Percentiles rank a stretch among this genome's conserved stretches.
phyloP scores from a whole-genome alignment of 2,329 filamentous ascomycete species.

The Diplocarpon mali region DNA sequence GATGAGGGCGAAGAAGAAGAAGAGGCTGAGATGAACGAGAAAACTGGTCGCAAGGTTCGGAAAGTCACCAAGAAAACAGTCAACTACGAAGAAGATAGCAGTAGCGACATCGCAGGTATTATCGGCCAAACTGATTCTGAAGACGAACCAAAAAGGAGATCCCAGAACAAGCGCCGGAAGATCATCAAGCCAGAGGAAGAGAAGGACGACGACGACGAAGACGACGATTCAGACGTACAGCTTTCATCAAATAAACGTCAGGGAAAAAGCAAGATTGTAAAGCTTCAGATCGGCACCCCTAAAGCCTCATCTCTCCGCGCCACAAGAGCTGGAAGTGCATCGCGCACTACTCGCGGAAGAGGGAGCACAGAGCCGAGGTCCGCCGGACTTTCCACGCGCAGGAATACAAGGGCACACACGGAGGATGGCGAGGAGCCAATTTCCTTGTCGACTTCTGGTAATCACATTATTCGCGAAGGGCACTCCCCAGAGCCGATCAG shows the following conservation, averaged over 20 bases:
- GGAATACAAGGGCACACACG: conserved; percentile 24
- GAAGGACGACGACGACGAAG: conserved; percentile 15
- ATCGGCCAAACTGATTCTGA: conserved; percentile 22
- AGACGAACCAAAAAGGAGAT: conserved; percentile 10
- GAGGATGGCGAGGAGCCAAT: conserved; percentile 45
- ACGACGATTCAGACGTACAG: conserved; percentile 21
- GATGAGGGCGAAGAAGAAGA: conserved; percentile 33
- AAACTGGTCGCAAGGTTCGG: conserved; percentile 37
- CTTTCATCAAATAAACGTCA: conserved; percentile 5
- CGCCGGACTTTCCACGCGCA: conserved; percentile 17
- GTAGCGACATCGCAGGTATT: conserved; percentile 26
- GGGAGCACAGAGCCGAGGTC: conserved; percentile 22
- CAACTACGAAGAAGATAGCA: conserved; percentile 39
- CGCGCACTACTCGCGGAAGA: conserved; percentile 15
- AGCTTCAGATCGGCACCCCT: conserved; percentile 22
- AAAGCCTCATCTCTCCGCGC: conserved; percentile 11
- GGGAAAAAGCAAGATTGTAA: conserved; percentile 19
- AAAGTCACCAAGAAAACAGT: conserved; percentile 35
- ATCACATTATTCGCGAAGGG: conserved; percentile 40
- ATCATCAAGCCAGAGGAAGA: conserved; percentile 8
- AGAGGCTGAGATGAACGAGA: conserved; percentile 34
- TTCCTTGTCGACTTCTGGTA: conserved; percentile 50
- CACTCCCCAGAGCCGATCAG: conserved; percentile 42
- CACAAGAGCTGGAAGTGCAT: conserved; percentile 24
- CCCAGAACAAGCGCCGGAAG: conserved; percentile 21